Conservation (phyloP, 164 flowering plant genomes). For the Kalanchoe fedtschenkoi region DNA sequence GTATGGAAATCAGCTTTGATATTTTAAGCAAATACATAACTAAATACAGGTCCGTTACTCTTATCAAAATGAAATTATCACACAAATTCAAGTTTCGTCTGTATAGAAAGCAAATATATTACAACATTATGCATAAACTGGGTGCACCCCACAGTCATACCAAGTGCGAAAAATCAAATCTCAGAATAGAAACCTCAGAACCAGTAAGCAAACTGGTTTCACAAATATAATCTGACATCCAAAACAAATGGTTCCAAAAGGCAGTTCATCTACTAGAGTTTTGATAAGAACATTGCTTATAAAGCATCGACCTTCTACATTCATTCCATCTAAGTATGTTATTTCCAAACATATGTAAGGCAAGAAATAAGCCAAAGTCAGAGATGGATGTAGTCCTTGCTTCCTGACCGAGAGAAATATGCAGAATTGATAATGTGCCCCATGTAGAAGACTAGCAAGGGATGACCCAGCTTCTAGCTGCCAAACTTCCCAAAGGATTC, state of each 20-base stretch:
- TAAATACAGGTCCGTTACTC: no score
- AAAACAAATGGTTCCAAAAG: conserved; percentile 9
- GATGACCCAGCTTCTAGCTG: conserved; percentile 53
- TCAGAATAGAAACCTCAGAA: background rate
- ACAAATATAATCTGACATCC: conserved; percentile 9
- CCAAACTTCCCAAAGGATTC: conserved; percentile 86
- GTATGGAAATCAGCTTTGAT: background rate
- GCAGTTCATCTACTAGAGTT: conserved; percentile 10
- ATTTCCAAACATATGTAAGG: background rate
- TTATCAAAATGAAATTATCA: no score
- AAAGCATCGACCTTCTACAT: conserved; percentile 12
- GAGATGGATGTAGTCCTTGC: no score
- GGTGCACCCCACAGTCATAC: conserved; percentile 1
- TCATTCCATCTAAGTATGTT: background rate
- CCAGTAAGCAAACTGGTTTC: background rate
- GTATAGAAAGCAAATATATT: no score
- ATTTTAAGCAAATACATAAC: no score
- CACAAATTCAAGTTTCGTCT: no score
- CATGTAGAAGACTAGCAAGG: conserved; percentile 44
- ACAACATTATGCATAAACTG: background rate
- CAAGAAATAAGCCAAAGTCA: background rate
- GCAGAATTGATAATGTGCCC: conserved; percentile 86
- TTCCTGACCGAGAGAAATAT: conserved; percentile 66
- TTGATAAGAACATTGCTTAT: conserved; percentile 9
- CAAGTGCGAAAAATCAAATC: background rate